Base-by-base conservation (phyloP, 2,329 filamentous ascomycete species). In the Apiospora rasikravindrae region DNA sequence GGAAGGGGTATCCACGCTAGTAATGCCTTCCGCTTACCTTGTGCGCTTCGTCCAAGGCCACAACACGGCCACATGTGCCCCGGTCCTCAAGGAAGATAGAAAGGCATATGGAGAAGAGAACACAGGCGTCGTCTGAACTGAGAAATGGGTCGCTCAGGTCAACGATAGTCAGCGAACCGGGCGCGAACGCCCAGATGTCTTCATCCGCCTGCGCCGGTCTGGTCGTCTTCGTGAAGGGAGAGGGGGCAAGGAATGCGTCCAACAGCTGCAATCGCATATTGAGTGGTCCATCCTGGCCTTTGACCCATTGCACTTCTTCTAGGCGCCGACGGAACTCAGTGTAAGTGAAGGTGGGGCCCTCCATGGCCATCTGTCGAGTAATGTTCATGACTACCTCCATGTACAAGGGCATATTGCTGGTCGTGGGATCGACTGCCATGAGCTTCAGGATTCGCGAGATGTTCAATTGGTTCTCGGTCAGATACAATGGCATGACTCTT, bases 31-130 rank as follows among this genome's bases (percentile, higher is more conserved):
- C 37, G 33, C 75, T 47, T 79, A 88, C 86, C 77, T 90, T 90
- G 75, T 91, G 88, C 0, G 89, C 89, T 77, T 91, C 88, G 73
- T 91, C 88, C 0, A 90, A 77, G 0, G 86, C 87, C 14, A 91
- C 78, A 71, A 90, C 80, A 16, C 87, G 84, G 6, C 86, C 83
- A 16, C 78, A 77, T 2, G 79, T 82, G 0, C 77, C 73, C 0
- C 83, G 80, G 13, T 81, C 76, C 33, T 86, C 82, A 40, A 88
- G 76, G 75, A 89, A 88, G 0, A 87, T 77, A 4, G 83, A 82
- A 11, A 91, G 80, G 3, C 84, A 86, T 68, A 90, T 86, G n/a
- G 87, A 85, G 77, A 91, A 91, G 2, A 91, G 78, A 0, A 84
- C 80, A 77, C 88, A 91, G 0, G 87, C 87, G 6, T 86, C 86